Conservation (phyloP, 306 rosid species). For the Elaeagnus macrophylla region DNA sequence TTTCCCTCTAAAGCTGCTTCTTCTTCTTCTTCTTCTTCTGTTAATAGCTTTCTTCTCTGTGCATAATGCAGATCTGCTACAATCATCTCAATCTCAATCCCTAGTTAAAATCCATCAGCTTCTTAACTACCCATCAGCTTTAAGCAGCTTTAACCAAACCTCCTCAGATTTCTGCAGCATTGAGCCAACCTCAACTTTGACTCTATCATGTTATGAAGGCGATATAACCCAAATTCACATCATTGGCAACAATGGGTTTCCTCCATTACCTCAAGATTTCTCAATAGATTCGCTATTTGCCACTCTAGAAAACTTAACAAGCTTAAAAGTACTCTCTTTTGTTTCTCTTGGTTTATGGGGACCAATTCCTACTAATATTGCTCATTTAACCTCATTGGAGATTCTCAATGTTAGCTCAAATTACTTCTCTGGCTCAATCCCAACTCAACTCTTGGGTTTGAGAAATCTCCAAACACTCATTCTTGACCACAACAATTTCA, state of each 20-base stretch:
- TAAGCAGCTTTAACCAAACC: conserved; percentile 24
- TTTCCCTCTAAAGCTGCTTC: conserved; percentile 8
- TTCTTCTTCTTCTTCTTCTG: conserved; percentile 27
- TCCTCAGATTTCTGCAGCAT: conserved; percentile 46
- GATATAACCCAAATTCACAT: conserved; percentile 71
- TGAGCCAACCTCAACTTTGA: conserved; percentile 56
- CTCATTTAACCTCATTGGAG: conserved; percentile 49
- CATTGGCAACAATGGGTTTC: conserved; percentile 35
- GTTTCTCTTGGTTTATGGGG: conserved; percentile 75
- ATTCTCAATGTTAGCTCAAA: conserved; percentile 71
- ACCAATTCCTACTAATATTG: conserved; percentile 44
- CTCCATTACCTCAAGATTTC: conserved; percentile 35
- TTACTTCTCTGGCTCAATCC: conserved; percentile 51
- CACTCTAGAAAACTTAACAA: conserved; percentile 33
- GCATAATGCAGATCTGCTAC: conserved; percentile 39
- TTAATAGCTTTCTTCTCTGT: conserved; percentile 33
- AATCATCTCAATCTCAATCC: conserved; percentile 38
- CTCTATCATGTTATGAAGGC: conserved; percentile 62
- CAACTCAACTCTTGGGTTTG: conserved; percentile 42
- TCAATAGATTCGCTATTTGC: conserved; percentile 45
- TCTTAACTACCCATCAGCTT: conserved; percentile 53
- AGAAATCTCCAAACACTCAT: conserved; percentile 59
- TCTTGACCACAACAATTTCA: conserved; percentile 60
- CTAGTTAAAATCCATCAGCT: conserved; percentile 52
- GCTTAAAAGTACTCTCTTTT: conserved; percentile 67